phyloP scores from a whole-genome alignment of 331 rosid species.

The Rosa hybrid region DNA sequence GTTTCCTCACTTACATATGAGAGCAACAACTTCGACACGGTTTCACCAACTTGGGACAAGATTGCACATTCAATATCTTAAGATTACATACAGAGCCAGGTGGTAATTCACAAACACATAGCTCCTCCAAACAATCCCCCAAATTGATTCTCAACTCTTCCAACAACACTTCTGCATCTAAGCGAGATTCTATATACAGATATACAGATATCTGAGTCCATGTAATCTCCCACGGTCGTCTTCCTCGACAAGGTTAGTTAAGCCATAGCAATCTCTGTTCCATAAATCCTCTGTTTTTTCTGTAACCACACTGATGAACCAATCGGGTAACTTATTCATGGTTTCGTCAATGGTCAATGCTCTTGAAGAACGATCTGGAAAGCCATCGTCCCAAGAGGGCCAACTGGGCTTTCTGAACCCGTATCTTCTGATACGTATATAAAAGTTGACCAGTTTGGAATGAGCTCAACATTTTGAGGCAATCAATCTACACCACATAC shows the following conservation, averaged over 20 bases:
- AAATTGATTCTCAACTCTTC: neutral
- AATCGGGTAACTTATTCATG: neutral
- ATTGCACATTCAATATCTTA: neutral
- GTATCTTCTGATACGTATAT: neutral
- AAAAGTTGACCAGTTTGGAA: neutral
- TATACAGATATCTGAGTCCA: neutral
- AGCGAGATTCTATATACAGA: neutral
- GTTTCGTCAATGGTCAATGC: neutral
- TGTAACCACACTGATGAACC: neutral
- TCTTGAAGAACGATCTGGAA: neutral
- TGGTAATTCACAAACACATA: neutral
- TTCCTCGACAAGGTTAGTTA: neutral
- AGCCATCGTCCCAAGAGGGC: too few relatives aligned
- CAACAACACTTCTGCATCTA: neutral
- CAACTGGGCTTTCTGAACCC: too few relatives aligned
- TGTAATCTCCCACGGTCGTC: neutral
- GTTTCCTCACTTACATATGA: neutral
- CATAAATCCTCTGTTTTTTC: neutral
- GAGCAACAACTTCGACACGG: neutral
- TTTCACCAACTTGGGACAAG: neutral
- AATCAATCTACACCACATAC: neutral
- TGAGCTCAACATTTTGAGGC: neutral
- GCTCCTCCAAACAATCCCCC: neutral
- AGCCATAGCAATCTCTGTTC: neutral
- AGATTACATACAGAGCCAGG: neutral